Evolutionary conservation across 2,329 filamentous ascomycete genomes (phyloP), one percentile per base, ranked within the genome.

Genomic region (Cladobotryum protrusum): DNA sequence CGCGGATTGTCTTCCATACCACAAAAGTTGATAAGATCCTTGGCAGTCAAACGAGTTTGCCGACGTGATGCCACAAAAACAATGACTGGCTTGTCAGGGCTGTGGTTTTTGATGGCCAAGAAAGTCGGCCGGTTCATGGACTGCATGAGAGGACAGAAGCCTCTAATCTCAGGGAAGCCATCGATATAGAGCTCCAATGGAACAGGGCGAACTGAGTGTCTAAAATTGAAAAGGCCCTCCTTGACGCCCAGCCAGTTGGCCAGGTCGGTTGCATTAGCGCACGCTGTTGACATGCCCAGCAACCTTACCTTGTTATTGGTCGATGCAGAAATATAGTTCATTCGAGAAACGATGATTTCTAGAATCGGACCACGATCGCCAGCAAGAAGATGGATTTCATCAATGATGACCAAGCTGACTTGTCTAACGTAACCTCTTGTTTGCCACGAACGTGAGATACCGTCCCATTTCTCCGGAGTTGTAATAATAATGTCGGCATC

Each of bases 391-490:
- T 99, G 93, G 51, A 99, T 99, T 71, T 99, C 93, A 62, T 99
- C 93, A 57, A 99, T 99, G 54, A 99, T 96, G 47, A 99, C 93
- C 14, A 99, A 74, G 53, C 90, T 92, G 52, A 99, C 93, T 68
- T 96, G 86, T 47, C 90, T 83, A 37, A 99, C 93, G 59, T 99
- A 99, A 53, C 88, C 87, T 81, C 93, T 86, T 5, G 92, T 97
- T 67, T 97, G 91, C 93, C 95, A 99, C 63, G 89, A 95, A 79
- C 93, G 87, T 60, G 89, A 96, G 59, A 99, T 97, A 80, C 95
- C 95, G 65, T 99, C 95, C 93, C 93, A 99, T 67, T 99, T 99
- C 71, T 99, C 93, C n/a, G 93, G 95, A 0, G 95, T 99, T 0
- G 93, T 99, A 61, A 99, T 90, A 60, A 99, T 99, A 54, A 99